phyloP scores from a whole-genome alignment of 805 yeast species.

The Metschnikowia similis region DNA sequence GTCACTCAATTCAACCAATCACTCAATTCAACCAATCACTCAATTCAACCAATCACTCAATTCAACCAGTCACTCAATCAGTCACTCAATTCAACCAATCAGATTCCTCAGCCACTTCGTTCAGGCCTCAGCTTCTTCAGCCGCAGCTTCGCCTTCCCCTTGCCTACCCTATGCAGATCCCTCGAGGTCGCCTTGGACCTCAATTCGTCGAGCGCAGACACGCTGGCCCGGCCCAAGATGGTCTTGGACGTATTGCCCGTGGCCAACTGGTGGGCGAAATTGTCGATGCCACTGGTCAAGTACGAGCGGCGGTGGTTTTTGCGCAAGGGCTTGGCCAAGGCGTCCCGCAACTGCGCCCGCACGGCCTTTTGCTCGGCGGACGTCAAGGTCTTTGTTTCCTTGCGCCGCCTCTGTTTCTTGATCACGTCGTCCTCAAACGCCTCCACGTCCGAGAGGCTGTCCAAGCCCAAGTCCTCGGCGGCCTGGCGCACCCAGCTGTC shows the following conservation, averaged over 20 bases:
- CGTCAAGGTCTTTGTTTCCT: constrained; percentile 37
- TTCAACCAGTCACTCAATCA: too few relatives aligned
- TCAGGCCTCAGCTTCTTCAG: too few relatives aligned
- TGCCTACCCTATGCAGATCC: neutral
- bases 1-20: too few relatives aligned
- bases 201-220: constrained; percentile 65
- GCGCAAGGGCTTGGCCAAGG: constrained; percentile 53
- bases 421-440: constrained; percentile 60
- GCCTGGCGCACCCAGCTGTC: constrained; percentile 82
- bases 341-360: constrained; percentile 49
- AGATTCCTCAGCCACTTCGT: too few relatives aligned
- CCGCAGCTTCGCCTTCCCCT: neutral
- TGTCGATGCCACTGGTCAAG: constrained; percentile 72
- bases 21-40: too few relatives aligned
- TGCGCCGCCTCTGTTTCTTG: constrained; percentile 55
- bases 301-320: constrained; percentile 66
- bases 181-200: constrained; percentile 8
- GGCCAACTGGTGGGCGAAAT: constrained; percentile 72
- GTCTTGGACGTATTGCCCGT: constrained; percentile 62
- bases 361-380: constrained; percentile 45
- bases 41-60: too few relatives aligned
- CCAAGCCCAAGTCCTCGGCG: constrained; percentile 89
- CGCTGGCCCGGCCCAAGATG: constrained; percentile 66
- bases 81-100: too few relatives aligned
- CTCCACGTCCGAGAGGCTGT: constrained; percentile 60